Evolutionary conservation across 2,329 filamentous ascomycete species (phyloP).

Genomic region (Neonectria ditissima): DNA sequence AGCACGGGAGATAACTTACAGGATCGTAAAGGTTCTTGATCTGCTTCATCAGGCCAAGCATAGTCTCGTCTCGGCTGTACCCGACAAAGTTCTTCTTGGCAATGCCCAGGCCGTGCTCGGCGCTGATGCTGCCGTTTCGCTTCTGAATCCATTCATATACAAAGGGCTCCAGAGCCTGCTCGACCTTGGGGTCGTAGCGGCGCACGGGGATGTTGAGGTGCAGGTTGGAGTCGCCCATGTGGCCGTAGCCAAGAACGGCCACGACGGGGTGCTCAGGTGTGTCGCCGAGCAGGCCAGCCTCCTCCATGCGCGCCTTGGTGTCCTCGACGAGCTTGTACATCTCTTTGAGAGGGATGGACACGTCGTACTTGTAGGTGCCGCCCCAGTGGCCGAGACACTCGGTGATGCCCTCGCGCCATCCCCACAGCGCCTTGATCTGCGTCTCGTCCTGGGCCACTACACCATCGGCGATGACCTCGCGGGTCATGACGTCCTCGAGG

Average conservation of each 20-base stretch:
- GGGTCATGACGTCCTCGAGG: slow-evolving; percentile 90
- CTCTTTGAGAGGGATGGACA: slow-evolving; percentile 90
- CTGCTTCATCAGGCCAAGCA: slow-evolving; percentile 92
- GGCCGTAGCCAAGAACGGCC: slow-evolving; percentile 94
- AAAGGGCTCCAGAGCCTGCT: slow-evolving; percentile 90
- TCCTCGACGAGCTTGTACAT: slow-evolving; percentile 93
- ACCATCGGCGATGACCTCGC: slow-evolving; percentile 88
- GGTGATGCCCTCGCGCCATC: slow-evolving; percentile 92
- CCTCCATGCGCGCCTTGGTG: slow-evolving; percentile 76
- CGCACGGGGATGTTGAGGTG: slow-evolving; percentile 91
- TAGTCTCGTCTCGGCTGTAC: slow-evolving; percentile 89
- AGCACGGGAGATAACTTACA: slow-evolving; percentile 66
- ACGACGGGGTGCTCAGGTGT: slow-evolving; percentile 82
- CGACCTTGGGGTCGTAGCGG: slow-evolving; percentile 86
- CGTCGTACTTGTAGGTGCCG: slow-evolving; percentile 97
- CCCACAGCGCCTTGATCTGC: slow-evolving; percentile 87
- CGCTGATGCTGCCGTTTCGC: slow-evolving; percentile 92
- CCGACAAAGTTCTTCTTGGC: slow-evolving; percentile 97
- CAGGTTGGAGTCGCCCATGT: slow-evolving; percentile 97
- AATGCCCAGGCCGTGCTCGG: slow-evolving; percentile 93
- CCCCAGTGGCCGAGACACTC: slow-evolving; percentile 91
- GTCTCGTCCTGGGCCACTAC: slow-evolving; percentile 95
- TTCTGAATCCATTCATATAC: slow-evolving; percentile 97
- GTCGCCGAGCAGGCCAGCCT: slow-evolving; percentile 82
- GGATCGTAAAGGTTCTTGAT: slow-evolving; percentile 95